These are phyloP conservation scores for Xylariales sp. DNA, from an alignment of 2,329 filamentous ascomycete species.

Conservation along the genomic window DNA sequence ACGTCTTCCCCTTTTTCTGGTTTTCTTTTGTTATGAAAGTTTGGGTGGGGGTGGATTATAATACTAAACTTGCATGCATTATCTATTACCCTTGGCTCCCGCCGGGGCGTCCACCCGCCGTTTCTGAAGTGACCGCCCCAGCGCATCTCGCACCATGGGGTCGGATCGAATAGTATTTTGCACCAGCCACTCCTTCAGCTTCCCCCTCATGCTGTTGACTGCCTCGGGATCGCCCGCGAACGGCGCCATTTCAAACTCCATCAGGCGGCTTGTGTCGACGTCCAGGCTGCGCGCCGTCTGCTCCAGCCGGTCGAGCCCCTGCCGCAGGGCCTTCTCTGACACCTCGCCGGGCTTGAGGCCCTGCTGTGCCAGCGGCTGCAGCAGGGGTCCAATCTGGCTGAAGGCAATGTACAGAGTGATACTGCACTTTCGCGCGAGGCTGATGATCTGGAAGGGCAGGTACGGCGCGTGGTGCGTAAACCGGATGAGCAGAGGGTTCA, in stretches of 20 bases:
- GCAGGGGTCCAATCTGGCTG: slow-evolving; percentile 70
- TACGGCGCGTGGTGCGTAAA: slow-evolving; percentile 52
- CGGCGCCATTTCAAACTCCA: slow-evolving; percentile 77
- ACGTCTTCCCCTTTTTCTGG: too few relatives aligned
- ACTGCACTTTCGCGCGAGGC: slow-evolving; percentile 68
- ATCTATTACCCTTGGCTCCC: slow-evolving; percentile 52
- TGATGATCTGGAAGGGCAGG: slow-evolving; percentile 80
- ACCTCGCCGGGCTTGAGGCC: slow-evolving; percentile 22
- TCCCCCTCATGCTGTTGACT: slow-evolving; percentile 61
- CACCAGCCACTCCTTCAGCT: slow-evolving; percentile 82
- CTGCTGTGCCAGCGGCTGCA: slow-evolving; percentile 37
- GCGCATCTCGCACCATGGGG: slow-evolving; percentile 76
- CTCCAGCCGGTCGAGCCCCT: slow-evolving; percentile 66
- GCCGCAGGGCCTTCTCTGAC: slow-evolving; percentile 47
- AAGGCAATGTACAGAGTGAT: slow-evolving; percentile 81
- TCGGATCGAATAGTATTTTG: slow-evolving; percentile 79
- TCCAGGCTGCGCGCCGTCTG: slow-evolving; percentile 56
- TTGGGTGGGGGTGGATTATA: too few relatives aligned
- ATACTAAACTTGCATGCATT: too few relatives aligned
- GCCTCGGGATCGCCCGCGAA: slow-evolving; percentile 68
- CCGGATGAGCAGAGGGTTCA: slow-evolving; percentile 40
- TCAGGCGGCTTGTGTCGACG: slow-evolving; percentile 62
- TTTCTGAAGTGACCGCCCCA: slow-evolving; percentile 63
- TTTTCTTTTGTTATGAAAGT: too few relatives aligned
- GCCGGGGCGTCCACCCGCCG: slow-evolving; percentile 58